Evolutionary conservation across 2,329 filamentous ascomycete species (phyloP).

Genomic region (Conoideocrella luteorostrata): DNA sequence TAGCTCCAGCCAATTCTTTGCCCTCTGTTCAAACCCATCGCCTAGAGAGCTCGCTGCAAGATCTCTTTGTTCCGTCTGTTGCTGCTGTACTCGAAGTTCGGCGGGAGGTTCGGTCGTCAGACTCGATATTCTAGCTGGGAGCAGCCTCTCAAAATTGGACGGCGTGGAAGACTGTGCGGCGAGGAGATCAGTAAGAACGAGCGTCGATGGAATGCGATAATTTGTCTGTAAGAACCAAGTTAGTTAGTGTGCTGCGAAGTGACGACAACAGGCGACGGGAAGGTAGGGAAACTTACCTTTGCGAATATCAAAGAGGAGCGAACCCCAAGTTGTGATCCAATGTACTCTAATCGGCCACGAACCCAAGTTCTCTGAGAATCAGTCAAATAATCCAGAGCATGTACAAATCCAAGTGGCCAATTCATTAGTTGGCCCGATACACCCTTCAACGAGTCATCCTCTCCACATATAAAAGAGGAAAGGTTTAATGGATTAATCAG

Average conservation of each 20-base stretch:
- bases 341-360: slow-evolving; percentile 45
- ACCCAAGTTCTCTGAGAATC: slow-evolving; percentile 52
- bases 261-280: no score
- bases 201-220: slow-evolving; percentile 55
- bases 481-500: slow-evolving; percentile 33
- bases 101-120: slow-evolving; percentile 27
- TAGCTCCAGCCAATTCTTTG: slow-evolving; percentile 30
- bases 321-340: slow-evolving; percentile 50
- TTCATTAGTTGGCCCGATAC: slow-evolving; percentile 53
- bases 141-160: slow-evolving; percentile 38
- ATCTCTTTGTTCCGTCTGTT: slow-evolving; percentile 41
- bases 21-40: slow-evolving; percentile 30
- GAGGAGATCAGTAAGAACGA: slow-evolving; percentile 48
- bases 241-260: no score
- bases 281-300: slow-evolving; percentile 47
- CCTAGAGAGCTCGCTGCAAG: slow-evolving; percentile 30
- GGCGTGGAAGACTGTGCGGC: slow-evolving; percentile 37
- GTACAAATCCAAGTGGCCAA: slow-evolving; percentile 50
- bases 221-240: slow-evolving; percentile 35
- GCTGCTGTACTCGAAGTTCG: slow-evolving; percentile 40
- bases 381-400: slow-evolving; percentile 52
- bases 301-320: slow-evolving; percentile 50
- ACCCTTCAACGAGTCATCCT: slow-evolving; percentile 44
- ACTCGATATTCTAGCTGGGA: slow-evolving; percentile 31
- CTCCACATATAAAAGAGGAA: slow-evolving; percentile 41